Percentiles rank a stretch among this genome's conserved stretches.
Evolutionary conservation across 2,329 filamentous ascomycete genomes (phyloP).

Genomic region (Alternaria sp.): DNA sequence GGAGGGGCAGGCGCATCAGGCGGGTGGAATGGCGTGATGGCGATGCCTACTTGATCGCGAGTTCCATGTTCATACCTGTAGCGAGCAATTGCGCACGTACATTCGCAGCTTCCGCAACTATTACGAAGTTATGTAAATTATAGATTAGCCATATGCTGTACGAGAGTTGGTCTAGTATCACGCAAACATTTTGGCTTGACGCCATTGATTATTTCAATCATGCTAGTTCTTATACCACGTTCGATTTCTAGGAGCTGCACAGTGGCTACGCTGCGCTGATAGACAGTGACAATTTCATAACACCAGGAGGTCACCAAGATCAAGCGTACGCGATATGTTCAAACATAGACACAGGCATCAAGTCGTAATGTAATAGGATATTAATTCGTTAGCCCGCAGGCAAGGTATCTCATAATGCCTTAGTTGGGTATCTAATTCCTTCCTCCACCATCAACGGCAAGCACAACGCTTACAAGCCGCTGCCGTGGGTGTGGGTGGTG

Average conservation of each 20-base stretch:
- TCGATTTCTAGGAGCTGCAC: neutral
- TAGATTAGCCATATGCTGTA: neutral
- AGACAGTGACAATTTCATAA: neutral
- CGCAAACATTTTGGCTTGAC: neutral
- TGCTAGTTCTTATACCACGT: neutral
- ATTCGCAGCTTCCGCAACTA: neutral
- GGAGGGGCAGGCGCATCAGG: conserved; percentile 8
- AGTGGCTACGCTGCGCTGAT: neutral
- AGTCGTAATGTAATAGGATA: neutral
- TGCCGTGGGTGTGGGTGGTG: conserved; percentile 4
- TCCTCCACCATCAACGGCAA: neutral
- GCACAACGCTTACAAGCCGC: neutral
- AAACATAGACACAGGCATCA: neutral
- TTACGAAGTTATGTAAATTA: neutral
- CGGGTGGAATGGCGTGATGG: conserved; percentile 29
- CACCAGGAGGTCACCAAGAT: neutral
- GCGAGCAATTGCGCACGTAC: neutral
- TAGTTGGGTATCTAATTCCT: neutral
- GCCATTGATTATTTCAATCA: neutral
- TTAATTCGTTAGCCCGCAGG: conserved; percentile 23
- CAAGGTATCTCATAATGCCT: conserved; percentile 28
- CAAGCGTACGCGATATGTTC: neutral
- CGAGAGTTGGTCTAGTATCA: neutral
- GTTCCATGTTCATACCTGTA: neutral
- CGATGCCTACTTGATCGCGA: conserved; percentile 36